Base-by-base conservation (phyloP, 345 rosid species). In the Gossypium anomalum region DNA sequence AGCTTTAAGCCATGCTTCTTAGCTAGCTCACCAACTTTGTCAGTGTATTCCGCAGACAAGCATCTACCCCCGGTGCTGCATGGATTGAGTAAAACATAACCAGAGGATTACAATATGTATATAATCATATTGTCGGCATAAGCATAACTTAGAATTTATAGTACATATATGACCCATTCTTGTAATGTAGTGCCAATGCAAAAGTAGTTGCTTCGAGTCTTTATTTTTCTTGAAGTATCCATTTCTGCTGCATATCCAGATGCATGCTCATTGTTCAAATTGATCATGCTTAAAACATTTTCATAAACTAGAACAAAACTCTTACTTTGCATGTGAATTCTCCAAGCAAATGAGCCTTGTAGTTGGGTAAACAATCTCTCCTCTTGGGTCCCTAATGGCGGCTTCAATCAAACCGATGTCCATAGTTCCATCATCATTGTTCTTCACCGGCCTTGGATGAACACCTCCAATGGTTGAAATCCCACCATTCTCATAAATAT, bases 291-390 rank as follows among this genome's bases (percentile, higher is more conserved):
- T 19, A 56, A 41, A 13, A 66, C 27, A 65, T 27, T 49, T 41
- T 44, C 57, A 62, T 48, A 44, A 43, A 3, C 62, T 56, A 7
- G 73, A 70, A 70, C 14, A 7, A 58, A 71, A 1, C 41, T 58
- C 94, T 80, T 82, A 95, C 99, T 93, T 89, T n/a, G 94, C 98
- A 69, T 95, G 99, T 43, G 98, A 77, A 76, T 88, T 95, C 81
- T 93, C 99, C 84, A 95, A 82, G 80, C 98, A 95, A 67, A 95
- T 93, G 66, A 91, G 96, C 84, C 90, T 90, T 2, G 99, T 91
- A 20, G 92, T 89, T 11, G 98, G 99, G 84, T 80, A 81, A 51
- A 92, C 87, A 49, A 93, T 82, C 78, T 86, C 91, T 80, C 97
- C 87, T 77, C 76, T 77, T 0, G 96, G 96, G 78, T 85, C 82